Evolutionary conservation across 352 stramenopile species (phyloP).

Genomic region (Phytophthora citricola): DNA sequence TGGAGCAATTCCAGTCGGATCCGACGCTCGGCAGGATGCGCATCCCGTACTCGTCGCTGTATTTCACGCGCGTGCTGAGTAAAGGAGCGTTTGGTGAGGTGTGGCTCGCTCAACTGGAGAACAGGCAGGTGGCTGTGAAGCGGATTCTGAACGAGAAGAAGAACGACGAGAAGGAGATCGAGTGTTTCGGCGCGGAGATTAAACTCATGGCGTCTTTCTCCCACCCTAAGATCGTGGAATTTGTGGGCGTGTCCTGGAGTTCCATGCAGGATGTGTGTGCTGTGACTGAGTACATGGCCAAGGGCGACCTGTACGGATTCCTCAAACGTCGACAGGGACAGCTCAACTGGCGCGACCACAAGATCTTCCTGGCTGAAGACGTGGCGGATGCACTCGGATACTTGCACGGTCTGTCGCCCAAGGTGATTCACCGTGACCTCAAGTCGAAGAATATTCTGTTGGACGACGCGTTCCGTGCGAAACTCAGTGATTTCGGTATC

Average conservation of each 20-base stretch:
- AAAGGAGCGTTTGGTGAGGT: slow-evolving; percentile 90
- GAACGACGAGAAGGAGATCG: slow-evolving; percentile 85
- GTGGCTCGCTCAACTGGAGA: slow-evolving; percentile 84
- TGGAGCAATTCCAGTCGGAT: slow-evolving; percentile 79
- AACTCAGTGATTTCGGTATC: slow-evolving; percentile 83
- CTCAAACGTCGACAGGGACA: slow-evolving; percentile 71
- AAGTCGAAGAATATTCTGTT: slow-evolving; percentile 85
- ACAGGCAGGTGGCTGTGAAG: slow-evolving; percentile 83
- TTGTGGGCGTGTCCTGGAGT: slow-evolving; percentile 82
- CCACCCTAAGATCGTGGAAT: slow-evolving; percentile 86
- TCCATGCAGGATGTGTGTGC: slow-evolving; percentile 72
- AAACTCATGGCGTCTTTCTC: slow-evolving; percentile 86
- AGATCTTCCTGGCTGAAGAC: slow-evolving; percentile 76
- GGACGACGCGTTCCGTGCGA: slow-evolving; percentile 66
- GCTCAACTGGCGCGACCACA: slow-evolving; percentile 79
- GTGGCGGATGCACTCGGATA: slow-evolving; percentile 78
- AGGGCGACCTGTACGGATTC: slow-evolving; percentile 77
- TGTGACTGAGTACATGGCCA: slow-evolving; percentile 86
- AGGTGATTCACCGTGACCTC: slow-evolving; percentile 84
- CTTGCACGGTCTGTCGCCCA: slow-evolving; percentile 71
- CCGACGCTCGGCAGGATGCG: slow-evolving; percentile 53
- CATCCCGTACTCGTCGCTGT: slow-evolving; percentile 77
- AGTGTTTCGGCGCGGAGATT: slow-evolving; percentile 87
- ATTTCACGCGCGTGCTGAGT: slow-evolving; percentile 85
- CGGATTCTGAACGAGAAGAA: slow-evolving; percentile 83